Conservation (phyloP, 768 basidiomycete genomes). For the Saitozyma podzolica region DNA sequence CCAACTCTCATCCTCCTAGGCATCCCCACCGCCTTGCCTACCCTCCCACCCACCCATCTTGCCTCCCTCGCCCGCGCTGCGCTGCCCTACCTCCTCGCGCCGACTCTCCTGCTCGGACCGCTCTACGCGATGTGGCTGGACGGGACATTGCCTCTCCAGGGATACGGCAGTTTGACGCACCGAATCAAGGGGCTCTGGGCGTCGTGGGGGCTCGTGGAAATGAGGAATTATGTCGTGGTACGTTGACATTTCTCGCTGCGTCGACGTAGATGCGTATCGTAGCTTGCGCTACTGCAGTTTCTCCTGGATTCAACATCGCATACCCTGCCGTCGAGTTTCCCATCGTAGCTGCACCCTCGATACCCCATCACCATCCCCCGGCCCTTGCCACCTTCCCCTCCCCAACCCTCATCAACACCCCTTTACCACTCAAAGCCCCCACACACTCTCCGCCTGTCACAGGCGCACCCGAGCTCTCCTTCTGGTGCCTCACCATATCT, state of each 20-base stretch:
- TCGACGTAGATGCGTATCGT: too few relatives aligned
- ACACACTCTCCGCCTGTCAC: neutral
- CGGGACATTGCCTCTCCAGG: slow-evolving; percentile 40
- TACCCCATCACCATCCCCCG: neutral
- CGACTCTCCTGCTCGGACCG: slow-evolving; percentile 74
- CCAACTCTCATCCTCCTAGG: slow-evolving; percentile 15
- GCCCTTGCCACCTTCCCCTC: too few relatives aligned
- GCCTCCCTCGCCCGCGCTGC: slow-evolving; percentile 1
- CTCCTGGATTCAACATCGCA: too few relatives aligned
- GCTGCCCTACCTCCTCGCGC: slow-evolving; percentile 65
- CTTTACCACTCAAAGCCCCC: too few relatives aligned
- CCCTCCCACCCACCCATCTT: slow-evolving; percentile 14
- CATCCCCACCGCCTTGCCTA: slow-evolving; percentile 10
- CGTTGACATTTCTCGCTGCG: too few relatives aligned
- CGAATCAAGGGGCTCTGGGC: slow-evolving; percentile 9
- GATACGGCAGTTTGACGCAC: slow-evolving; percentile 39
- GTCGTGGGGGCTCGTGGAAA: slow-evolving; percentile 56
- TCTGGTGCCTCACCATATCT: too few relatives aligned
- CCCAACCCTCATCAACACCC: too few relatives aligned
- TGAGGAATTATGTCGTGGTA: slow-evolving; percentile 68
- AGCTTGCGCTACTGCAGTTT: too few relatives aligned
- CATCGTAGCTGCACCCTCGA: too few relatives aligned
- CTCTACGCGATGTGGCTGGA: slow-evolving; percentile 59
- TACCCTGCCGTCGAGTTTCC: too few relatives aligned
- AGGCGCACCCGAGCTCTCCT: too few relatives aligned